Evolutionary conservation across 306 rosid species (phyloP).

Genomic region (Purshia tridentata): DNA sequence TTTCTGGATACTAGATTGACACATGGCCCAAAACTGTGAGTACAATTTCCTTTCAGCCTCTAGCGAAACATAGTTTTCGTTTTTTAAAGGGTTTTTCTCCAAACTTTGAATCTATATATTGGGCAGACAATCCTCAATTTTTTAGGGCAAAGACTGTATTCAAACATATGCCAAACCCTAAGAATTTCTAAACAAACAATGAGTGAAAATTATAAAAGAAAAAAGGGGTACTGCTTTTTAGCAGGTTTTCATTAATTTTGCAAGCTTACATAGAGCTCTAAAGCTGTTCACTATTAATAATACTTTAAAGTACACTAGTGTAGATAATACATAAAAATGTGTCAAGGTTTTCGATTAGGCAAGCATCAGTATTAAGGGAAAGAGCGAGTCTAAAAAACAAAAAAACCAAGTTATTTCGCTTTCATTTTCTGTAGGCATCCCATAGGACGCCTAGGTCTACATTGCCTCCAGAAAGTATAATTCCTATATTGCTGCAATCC

Average conservation of each 20-base stretch:
- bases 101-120: background rate
- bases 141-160: background rate
- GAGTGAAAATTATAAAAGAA: background rate
- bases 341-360: background rate
- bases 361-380: background rate
- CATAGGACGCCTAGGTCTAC: constrained; percentile 68
- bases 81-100: background rate
- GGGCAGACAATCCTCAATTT: background rate
- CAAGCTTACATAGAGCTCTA: background rate
- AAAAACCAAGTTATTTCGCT: background rate
- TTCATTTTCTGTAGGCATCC: constrained; percentile 58
- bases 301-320: background rate
- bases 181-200: background rate
- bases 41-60: background rate
- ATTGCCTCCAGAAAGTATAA: constrained; percentile 85
- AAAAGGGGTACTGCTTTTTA: background rate
- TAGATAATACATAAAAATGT: background rate
- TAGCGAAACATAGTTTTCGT: background rate
- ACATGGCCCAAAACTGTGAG: background rate
- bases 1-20: background rate
- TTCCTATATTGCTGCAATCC: constrained; percentile 67
- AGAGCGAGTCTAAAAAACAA: constrained; percentile 16
- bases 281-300: background rate
- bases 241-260: background rate
- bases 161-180: background rate